These are phyloP conservation scores for Sanghuangporus baumii DNA, from an alignment of 1,284 basidiomycete species.

Conservation along the genomic window DNA sequence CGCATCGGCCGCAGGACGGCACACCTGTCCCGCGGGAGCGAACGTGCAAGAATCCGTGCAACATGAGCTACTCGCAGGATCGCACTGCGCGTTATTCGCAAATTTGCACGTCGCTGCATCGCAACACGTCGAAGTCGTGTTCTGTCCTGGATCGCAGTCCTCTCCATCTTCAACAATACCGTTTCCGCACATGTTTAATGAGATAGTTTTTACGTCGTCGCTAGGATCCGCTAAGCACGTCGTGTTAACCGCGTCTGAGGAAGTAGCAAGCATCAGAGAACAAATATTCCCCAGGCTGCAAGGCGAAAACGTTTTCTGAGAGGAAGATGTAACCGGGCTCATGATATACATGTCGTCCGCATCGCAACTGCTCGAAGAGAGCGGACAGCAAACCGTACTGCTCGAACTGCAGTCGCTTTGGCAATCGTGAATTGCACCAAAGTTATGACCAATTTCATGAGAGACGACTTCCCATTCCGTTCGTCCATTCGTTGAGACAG, in stretches of 20 bases:
- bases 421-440: constrained; percentile 87
- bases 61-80: constrained; percentile 74
- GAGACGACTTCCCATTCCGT: constrained; percentile 81
- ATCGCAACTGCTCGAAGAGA: constrained; percentile 55
- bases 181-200: constrained; percentile 74
- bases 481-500: constrained; percentile 70
- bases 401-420: constrained; percentile 53
- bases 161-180: constrained; percentile 75
- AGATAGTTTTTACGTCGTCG: constrained; percentile 39
- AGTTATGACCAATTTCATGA: constrained; percentile 89
- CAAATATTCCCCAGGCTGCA: constrained; percentile 89
- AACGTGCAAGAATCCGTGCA: constrained; percentile 72
- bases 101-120: constrained; percentile 78
- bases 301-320: constrained; percentile 67
- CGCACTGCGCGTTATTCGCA: constrained; percentile 66
- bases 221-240: constrained; percentile 60
- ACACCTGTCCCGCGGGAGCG: constrained; percentile 61
- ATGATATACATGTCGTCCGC: constrained; percentile 71
- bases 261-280: constrained; percentile 48
- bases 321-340: constrained; percentile 68
- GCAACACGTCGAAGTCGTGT: constrained; percentile 66
- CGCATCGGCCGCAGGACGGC: constrained; percentile 63
- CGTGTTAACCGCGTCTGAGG: constrained; percentile 42
- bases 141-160: constrained; percentile 83
- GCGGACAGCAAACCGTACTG: constrained; percentile 65